These are phyloP conservation scores for Didymella lethalis DNA, from an alignment of 2,329 filamentous ascomycete genomes.

Conservation along the genomic window DNA sequence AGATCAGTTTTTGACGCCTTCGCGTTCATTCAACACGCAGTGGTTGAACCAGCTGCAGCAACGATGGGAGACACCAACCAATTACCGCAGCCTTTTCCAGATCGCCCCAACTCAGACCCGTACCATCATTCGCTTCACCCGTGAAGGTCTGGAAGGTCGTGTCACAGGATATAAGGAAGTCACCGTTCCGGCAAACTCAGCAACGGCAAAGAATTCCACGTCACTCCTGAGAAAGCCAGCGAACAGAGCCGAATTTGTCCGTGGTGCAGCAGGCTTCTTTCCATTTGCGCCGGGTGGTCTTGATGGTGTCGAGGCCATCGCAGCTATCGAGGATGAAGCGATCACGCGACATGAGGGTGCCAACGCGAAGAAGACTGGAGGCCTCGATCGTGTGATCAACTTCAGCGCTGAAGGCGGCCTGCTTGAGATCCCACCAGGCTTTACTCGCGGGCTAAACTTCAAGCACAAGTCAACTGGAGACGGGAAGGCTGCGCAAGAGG, in stretches of 20 bases:
- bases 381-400: slow-evolving; percentile 85
- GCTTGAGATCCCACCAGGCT: slow-evolving; percentile 81
- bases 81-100: slow-evolving; percentile 84
- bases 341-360: slow-evolving; percentile 60
- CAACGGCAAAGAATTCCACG: slow-evolving; percentile 94
- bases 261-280: slow-evolving; percentile 91
- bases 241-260: slow-evolving; percentile 85
- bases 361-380: slow-evolving; percentile 54
- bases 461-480: slow-evolving; percentile 65
- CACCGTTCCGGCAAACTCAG: slow-evolving; percentile 86
- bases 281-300: slow-evolving; percentile 92
- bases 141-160: slow-evolving; percentile 88
- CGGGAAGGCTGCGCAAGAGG: slow-evolving; percentile 70
- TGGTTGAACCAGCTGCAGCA: slow-evolving; percentile 93
- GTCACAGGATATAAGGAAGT: slow-evolving; percentile 96
- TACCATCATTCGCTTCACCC: slow-evolving; percentile 90
- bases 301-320: slow-evolving; percentile 84
- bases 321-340: slow-evolving; percentile 80
- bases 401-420: slow-evolving; percentile 79
- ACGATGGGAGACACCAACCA: slow-evolving; percentile 82
- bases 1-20: slow-evolving; percentile 78
- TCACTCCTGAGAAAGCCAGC: slow-evolving; percentile 87
- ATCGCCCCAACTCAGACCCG: slow-evolving; percentile 90
- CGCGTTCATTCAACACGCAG: slow-evolving; percentile 77
- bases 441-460: slow-evolving; percentile 79